phyloP scores from a whole-genome alignment of 1,139 yeast genomes.

The Pichia sp. region DNA sequence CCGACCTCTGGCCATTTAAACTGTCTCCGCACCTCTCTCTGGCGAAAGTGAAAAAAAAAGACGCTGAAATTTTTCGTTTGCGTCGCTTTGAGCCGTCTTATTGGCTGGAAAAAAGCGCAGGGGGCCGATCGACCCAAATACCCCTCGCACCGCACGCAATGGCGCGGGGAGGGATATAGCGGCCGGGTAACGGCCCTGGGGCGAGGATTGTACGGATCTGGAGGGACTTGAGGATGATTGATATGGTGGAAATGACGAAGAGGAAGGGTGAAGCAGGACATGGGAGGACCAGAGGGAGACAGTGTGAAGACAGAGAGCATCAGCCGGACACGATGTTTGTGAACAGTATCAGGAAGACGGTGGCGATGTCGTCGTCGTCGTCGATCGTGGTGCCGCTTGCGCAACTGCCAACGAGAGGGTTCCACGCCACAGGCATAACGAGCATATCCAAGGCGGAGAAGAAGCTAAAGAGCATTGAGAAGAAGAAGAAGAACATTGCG shows the following conservation, averaged over 20 bases:
- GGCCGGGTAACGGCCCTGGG: neutral
- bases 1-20: neutral
- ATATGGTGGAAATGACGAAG: no score
- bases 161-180: no score
- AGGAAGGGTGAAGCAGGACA: no score
- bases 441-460: slow-evolving; percentile 17
- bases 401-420: neutral
- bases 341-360: slow-evolving; percentile 1
- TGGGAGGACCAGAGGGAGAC: no score
- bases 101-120: neutral
- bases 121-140: neutral
- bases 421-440: slow-evolving; percentile 9
- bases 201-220: neutral
- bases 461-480: slow-evolving; percentile 21
- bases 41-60: neutral
- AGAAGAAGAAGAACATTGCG: slow-evolving; percentile 31
- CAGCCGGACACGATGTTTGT: neutral
- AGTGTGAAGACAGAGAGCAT: neutral
- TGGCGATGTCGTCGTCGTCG: neutral
- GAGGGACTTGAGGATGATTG: neutral
- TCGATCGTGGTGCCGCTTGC: neutral
- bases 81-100: slow-evolving; percentile 5
- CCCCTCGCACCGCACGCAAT: neutral
- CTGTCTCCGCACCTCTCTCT: neutral
- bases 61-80: slow-evolving; percentile 4